Conservation (phyloP, 495 filamentous ascomycete genomes). For the Xylaria intraflava region DNA sequence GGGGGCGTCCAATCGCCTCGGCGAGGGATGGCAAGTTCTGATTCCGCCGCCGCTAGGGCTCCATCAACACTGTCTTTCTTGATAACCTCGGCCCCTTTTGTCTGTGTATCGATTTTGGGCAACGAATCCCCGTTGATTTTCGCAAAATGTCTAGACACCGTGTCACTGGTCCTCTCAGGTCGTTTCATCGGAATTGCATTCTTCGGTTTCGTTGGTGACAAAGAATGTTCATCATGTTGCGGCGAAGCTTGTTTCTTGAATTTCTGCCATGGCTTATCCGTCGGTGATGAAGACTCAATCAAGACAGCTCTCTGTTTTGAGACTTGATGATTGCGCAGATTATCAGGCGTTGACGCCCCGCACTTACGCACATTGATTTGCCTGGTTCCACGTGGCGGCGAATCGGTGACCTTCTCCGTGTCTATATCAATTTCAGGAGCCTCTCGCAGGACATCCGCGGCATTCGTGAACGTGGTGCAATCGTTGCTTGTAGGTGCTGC, state of each 20-base stretch:
- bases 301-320: slow-evolving; percentile 7
- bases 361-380: slow-evolving; percentile 15
- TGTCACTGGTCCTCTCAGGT: slow-evolving; percentile 20
- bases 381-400: slow-evolving; percentile 18
- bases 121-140: slow-evolving; percentile 10
- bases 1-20: slow-evolving; percentile 57
- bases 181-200: slow-evolving; percentile 26
- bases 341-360: slow-evolving; percentile 2
- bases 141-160: slow-evolving; percentile 33
- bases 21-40: slow-evolving; percentile 43
- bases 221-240: slow-evolving; percentile 21
- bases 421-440: slow-evolving; percentile 26
- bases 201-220: slow-evolving; percentile 25
- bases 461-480: slow-evolving; percentile 34
- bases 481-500: slow-evolving; percentile 27
- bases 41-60: slow-evolving; percentile 20
- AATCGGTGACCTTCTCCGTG: slow-evolving; percentile 18
- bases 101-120: background rate
- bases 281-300: slow-evolving; percentile 18
- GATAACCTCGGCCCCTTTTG: background rate
- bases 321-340: background rate
- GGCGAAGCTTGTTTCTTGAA: slow-evolving; percentile 20
- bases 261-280: slow-evolving; percentile 31
- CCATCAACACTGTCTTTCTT: slow-evolving; percentile 7
- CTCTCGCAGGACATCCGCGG: slow-evolving; percentile 29